Evolutionary conservation across 2,329 filamentous ascomycete species (phyloP).

Genomic region (Claviceps humidiphila): DNA sequence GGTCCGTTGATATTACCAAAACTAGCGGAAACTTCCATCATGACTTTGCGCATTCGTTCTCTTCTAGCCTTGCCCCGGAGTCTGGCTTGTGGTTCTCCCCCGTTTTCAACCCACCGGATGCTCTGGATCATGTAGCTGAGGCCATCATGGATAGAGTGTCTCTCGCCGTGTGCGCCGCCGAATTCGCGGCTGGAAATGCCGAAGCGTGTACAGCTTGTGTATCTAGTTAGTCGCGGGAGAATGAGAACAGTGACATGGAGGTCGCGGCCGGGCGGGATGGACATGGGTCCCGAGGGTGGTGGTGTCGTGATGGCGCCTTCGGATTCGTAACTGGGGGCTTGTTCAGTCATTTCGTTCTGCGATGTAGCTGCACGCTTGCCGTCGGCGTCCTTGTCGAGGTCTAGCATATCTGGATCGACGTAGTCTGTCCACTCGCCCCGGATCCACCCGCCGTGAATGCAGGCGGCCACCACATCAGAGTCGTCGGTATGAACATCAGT

Average conservation of each 20-base stretch:
- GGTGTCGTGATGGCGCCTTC: constrained; percentile 37
- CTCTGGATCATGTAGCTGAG: constrained; percentile 77
- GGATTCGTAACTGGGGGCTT: constrained; percentile 21
- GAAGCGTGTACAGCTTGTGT: constrained; percentile 60
- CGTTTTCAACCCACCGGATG: constrained; percentile 73
- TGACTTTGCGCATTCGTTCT: constrained; percentile 42
- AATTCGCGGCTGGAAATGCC: constrained; percentile 76
- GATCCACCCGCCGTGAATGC: constrained; percentile 88
- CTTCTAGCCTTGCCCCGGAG: constrained; percentile 41
- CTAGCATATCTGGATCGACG: constrained; percentile 56
- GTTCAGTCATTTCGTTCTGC: constrained; percentile 11
- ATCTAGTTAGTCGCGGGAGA: constrained; percentile 65
- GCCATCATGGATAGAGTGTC: constrained; percentile 56
- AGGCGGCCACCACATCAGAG: constrained; percentile 82
- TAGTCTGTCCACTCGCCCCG: constrained; percentile 76
- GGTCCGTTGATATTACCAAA: constrained; percentile 18
- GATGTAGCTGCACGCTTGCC: constrained; percentile 20
- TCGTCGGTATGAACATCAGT: constrained; percentile 94
- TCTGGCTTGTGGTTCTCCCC: constrained; percentile 46
- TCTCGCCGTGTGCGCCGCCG: constrained; percentile 35
- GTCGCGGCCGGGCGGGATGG: constrained; percentile 56
- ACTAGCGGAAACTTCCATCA: constrained; percentile 34
- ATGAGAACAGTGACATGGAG: constrained; percentile 79
- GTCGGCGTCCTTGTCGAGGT: constrained; percentile 28
- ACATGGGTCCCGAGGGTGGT: constrained; percentile 47